These are phyloP conservation scores for Xerocomellus chrysenteron DNA, from an alignment of 768 basidiomycete species.

Conservation along the genomic window DNA sequence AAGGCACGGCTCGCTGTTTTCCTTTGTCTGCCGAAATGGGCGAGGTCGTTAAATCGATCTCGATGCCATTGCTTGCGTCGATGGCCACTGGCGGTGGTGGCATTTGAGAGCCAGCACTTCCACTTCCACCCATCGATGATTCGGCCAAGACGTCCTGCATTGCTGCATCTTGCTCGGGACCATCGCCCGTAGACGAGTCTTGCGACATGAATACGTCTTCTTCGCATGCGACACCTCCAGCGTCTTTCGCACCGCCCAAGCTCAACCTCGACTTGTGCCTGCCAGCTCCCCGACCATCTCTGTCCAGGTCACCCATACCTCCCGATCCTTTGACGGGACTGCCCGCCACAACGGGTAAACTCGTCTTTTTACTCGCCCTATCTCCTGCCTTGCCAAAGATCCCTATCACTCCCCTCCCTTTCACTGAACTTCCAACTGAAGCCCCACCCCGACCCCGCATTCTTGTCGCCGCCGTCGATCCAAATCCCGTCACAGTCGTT, in stretches of 20 bases:
- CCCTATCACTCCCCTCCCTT: conserved; percentile 12
- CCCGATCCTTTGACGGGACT: conserved; percentile 46
- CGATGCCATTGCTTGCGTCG: conserved; percentile 4
- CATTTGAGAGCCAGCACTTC: conserved; percentile 13
- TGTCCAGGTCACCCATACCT: neutral
- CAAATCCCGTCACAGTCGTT: conserved; percentile 14
- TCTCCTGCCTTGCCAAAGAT: conserved; percentile 25
- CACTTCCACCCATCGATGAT: conserved; percentile 10
- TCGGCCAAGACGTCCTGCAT: conserved; percentile 1
- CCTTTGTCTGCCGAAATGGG: conserved; percentile 21
- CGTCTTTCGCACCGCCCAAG: neutral
- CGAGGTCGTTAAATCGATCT: conserved; percentile 16
- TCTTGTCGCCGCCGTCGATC: conserved; percentile 1
- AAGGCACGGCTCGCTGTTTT: conserved; percentile 16
- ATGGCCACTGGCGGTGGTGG: neutral
- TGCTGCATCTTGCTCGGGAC: neutral
- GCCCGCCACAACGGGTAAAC: conserved; percentile 42
- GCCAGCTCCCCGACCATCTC: neutral
- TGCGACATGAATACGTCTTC: conserved; percentile 12
- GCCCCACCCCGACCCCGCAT: conserved; percentile 5
- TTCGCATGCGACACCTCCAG: neutral
- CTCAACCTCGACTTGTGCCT: neutral
- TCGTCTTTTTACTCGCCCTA: conserved; percentile 44
- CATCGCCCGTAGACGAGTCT: neutral
- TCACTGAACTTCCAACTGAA: neutral